Percentiles rank a stretch among this genome's conserved stretches.
Conservation (phyloP, 2,329 filamentous ascomycete species). For the Onygenales sp. region DNA sequence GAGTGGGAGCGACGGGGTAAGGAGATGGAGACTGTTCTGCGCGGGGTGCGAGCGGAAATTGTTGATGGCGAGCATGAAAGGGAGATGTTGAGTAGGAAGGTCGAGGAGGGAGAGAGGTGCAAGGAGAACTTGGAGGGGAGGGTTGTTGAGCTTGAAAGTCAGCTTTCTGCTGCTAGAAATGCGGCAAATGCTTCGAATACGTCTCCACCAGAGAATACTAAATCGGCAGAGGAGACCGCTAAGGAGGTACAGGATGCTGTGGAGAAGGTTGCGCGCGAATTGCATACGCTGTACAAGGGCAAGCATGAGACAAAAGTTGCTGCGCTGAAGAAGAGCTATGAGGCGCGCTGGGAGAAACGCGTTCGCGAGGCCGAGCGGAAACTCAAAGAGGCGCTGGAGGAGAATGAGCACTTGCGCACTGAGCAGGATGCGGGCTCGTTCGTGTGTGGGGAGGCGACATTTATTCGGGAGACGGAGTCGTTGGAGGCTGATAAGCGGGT, state of each 20-base stretch:
- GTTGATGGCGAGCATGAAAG: conserved; percentile 68
- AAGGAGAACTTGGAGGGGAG: conserved; percentile 37
- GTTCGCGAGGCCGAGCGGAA: conserved; percentile 66
- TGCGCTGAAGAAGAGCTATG: conserved; percentile 72
- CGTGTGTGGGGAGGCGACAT: conserved; percentile 40
- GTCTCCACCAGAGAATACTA: conserved; percentile 29
- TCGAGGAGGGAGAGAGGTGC: conserved; percentile 64
- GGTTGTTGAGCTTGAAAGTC: conserved; percentile 38
- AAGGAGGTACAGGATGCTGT: conserved; percentile 73
- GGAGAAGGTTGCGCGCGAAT: conserved; percentile 85
- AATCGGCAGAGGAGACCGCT: conserved; percentile 38
- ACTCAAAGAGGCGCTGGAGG: conserved; percentile 58
- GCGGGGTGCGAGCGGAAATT: conserved; percentile 73
- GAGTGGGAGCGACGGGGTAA: conserved; percentile 76
- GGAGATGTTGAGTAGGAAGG: conserved; percentile 64
- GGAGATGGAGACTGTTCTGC: conserved; percentile 75
- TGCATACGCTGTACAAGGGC: conserved; percentile 87
- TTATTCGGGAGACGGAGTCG: conserved; percentile 45
- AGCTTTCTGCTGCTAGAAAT: conserved; percentile 34
- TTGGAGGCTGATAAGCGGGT: conserved; percentile 58
- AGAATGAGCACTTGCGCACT: conserved; percentile 64
- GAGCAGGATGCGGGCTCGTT: conserved; percentile 58
- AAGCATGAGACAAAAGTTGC: conserved; percentile 96
- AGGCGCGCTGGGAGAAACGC: conserved; percentile 81
- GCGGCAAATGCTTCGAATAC: conserved; percentile 15